phyloP scores from a whole-genome alignment of 2,329 filamentous ascomycete genomes.

The Sarocladiaceae sp. region DNA sequence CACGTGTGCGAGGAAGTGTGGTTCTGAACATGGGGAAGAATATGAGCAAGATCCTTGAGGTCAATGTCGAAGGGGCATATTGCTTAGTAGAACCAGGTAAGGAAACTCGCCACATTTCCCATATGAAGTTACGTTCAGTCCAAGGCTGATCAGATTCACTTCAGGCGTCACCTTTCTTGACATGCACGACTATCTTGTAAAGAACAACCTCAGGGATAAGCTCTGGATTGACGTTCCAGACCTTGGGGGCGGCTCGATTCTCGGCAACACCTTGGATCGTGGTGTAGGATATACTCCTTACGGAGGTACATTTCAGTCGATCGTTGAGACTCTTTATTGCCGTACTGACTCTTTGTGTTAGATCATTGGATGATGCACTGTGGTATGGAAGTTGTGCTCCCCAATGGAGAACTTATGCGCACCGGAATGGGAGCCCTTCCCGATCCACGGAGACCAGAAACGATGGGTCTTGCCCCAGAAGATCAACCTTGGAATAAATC shows the following conservation, averaged over 20 bases:
- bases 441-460: conserved; percentile 28
- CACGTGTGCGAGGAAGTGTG: conserved; percentile 45
- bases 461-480: conserved; percentile 25
- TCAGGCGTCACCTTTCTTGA: conserved; percentile 42
- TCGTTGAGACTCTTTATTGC: neutral
- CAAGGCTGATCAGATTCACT: neutral
- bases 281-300: conserved; percentile 42
- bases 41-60: conserved; percentile 49
- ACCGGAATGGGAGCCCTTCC: conserved; percentile 44
- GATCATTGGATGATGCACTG: conserved; percentile 34
- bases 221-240: conserved; percentile 40
- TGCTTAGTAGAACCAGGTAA: conserved; percentile 49
- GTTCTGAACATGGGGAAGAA: conserved; percentile 46
- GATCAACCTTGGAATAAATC: conserved; percentile 20
- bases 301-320: conserved; percentile 18
- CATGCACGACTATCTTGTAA: conserved; percentile 44
- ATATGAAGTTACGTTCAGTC: too few relatives aligned
- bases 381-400: conserved; percentile 39
- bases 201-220: conserved; percentile 30
- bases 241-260: conserved; percentile 36
- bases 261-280: conserved; percentile 41
- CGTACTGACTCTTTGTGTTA: neutral
- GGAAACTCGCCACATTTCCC: neutral
- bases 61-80: conserved; percentile 44
- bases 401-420: conserved; percentile 38